phyloP scores from a whole-genome alignment of 305 asterid species.

The Solanum hybrid region DNA sequence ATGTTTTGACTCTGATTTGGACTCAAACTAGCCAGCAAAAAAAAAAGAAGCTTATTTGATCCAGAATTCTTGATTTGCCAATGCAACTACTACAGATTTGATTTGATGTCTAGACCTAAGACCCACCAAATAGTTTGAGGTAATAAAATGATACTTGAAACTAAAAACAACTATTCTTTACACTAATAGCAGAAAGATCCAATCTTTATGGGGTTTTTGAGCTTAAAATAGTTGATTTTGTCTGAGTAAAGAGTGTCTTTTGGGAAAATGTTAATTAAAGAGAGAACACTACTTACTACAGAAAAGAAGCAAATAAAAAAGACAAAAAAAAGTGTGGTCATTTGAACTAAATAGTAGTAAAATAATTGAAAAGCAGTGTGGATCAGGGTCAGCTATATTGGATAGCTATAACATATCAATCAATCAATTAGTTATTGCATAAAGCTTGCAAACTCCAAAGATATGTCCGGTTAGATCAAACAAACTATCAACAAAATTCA shows the following conservation, averaged over 20 bases:
- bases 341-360: neutral
- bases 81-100: neutral
- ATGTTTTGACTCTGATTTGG: neutral
- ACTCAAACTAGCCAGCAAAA: neutral
- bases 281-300: neutral
- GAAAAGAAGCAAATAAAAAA: neutral
- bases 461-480: neutral
- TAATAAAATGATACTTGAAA: neutral
- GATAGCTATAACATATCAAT: neutral
- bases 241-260: neutral
- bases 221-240: neutral
- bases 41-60: neutral
- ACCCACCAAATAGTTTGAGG: neutral
- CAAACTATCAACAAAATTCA: neutral
- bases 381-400: neutral
- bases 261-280: neutral
- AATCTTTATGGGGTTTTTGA: neutral
- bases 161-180: neutral
- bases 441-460: neutral
- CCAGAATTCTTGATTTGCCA: neutral
- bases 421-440: neutral
- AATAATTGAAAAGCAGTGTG: neutral
- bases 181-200: neutral
- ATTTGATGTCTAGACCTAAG: neutral
- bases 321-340: neutral